phyloP scores from a whole-genome alignment of 805 yeast genomes.

The Pichia nakasei region DNA sequence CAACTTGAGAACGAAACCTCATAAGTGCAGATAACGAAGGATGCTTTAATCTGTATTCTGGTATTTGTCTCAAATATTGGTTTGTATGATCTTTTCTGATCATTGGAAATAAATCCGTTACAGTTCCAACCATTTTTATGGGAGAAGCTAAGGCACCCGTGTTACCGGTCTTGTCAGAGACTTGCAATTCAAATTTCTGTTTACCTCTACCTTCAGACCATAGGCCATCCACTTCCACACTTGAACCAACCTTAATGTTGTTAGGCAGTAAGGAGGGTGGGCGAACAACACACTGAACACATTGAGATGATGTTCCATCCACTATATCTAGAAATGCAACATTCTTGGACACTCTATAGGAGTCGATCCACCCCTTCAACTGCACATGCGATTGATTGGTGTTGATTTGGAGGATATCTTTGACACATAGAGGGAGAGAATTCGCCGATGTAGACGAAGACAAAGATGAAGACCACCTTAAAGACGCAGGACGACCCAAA shows the following conservation, averaged over 20 bases:
- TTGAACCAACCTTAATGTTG: conserved; percentile 31
- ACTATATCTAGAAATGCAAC: conserved; percentile 70
- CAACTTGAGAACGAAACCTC: conserved; percentile 65
- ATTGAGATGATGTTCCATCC: conserved; percentile 61
- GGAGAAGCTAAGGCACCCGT: not conserved
- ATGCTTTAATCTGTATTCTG: conserved; percentile 72
- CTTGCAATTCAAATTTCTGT: conserved; percentile 45
- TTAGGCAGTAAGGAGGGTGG: conserved; percentile 26
- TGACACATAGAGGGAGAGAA: conserved; percentile 18
- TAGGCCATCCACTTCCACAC: conserved; percentile 22
- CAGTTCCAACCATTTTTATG: conserved; percentile 50
- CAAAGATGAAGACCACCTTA: not conserved
- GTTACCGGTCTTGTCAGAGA: conserved; percentile 23
- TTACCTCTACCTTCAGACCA: conserved; percentile 40
- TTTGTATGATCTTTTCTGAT: conserved; percentile 70
- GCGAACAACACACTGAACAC: conserved; percentile 48
- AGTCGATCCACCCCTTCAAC: conserved; percentile 67
- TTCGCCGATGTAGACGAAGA: not conserved
- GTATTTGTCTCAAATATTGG: conserved; percentile 61
- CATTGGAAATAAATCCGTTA: conserved; percentile 61
- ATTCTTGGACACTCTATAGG: conserved; percentile 65
- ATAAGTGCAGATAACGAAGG: conserved; percentile 54
- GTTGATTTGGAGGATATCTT: conserved; percentile 31
- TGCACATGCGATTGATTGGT: conserved; percentile 24
- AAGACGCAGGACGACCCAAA: not conserved